Conservation (phyloP, 495 filamentous ascomycete genomes). For the Sporormia fimetaria region DNA sequence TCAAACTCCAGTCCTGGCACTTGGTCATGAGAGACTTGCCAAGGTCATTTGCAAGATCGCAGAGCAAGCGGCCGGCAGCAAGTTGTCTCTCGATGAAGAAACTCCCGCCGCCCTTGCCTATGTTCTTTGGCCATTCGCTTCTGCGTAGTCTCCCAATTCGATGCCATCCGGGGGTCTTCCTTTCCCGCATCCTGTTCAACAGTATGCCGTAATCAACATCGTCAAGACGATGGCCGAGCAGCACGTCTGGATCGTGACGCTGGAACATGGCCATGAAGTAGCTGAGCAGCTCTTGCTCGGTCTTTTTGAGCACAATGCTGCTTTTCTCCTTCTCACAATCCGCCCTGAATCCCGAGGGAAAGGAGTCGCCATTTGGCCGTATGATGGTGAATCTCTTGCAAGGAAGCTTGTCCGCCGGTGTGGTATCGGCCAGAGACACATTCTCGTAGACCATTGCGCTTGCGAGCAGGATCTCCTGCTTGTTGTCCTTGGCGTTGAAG, state of each 20-base stretch:
- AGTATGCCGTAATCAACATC: conserved; percentile 92
- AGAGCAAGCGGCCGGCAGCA: conserved; percentile 78
- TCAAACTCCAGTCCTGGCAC: conserved; percentile 95
- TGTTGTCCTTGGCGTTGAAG: conserved; percentile 87
- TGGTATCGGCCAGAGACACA: conserved; percentile 76
- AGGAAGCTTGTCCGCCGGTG: conserved; percentile 72
- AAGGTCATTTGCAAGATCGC: conserved; percentile 91
- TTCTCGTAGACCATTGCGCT: conserved; percentile 89
- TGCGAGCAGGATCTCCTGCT: conserved; percentile 84
- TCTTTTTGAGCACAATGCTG: conserved; percentile 65
- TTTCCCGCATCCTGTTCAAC: conserved; percentile 74
- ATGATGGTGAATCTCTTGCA: conserved; percentile 87
- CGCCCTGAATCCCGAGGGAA: conserved; percentile 74
- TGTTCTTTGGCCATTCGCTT: conserved; percentile 74
- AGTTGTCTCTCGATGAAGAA: conserved; percentile 88
- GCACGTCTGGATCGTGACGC: conserved; percentile 78
- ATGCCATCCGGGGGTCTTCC: conserved; percentile 86
- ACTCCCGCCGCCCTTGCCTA: conserved; percentile 72
- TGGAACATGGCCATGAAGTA: conserved; percentile 84
- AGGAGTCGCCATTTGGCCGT: conserved; percentile 62
- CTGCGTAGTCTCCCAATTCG: conserved; percentile 77
- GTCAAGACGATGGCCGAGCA: conserved; percentile 92
- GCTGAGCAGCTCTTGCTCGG: conserved; percentile 68
- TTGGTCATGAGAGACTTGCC: conserved; percentile 96
- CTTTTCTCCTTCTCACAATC: conserved; percentile 60